phyloP scores from a whole-genome alignment of 2,329 filamentous ascomycete genomes.

The Colletotrichum falcatum region DNA sequence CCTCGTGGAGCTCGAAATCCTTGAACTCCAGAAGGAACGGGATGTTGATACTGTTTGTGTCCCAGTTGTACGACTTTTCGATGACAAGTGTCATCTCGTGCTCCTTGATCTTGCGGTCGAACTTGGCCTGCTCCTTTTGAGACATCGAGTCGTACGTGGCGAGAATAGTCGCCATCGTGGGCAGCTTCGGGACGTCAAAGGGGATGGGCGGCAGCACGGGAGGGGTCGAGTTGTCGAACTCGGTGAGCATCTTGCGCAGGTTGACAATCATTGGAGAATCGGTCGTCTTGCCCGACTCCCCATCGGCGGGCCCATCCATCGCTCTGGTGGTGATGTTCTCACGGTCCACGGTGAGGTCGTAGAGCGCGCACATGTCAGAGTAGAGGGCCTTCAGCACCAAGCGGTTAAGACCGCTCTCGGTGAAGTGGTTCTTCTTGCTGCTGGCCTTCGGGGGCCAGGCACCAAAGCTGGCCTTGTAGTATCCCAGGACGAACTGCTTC shows the following conservation, averaged over 20 bases:
- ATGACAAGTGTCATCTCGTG: constrained; percentile 82
- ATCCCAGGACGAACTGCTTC: constrained; percentile 77
- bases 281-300: constrained; percentile 54
- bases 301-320: constrained; percentile 71
- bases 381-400: constrained; percentile 86
- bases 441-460: constrained; percentile 92
- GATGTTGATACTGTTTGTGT: constrained; percentile 68
- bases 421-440: constrained; percentile 91
- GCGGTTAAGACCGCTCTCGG: constrained; percentile 87
- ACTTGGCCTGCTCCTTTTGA: constrained; percentile 79
- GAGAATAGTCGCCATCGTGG: constrained; percentile 74
- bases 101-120: constrained; percentile 79
- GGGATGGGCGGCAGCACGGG: constrained; percentile 92
- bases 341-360: constrained; percentile 89
- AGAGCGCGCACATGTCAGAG: constrained; percentile 85
- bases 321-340: constrained; percentile 81
- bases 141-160: constrained; percentile 74
- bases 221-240: constrained; percentile 90
- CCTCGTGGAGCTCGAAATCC: constrained; percentile 77
- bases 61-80: constrained; percentile 84
- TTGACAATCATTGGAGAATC: constrained; percentile 74
- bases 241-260: constrained; percentile 82
- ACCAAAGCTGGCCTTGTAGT: constrained; percentile 71
- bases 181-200: constrained; percentile 86
- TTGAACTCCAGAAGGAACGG: constrained; percentile 79